Base-by-base conservation (phyloP, 352 stramenopile species). In the Pythium aquatile region DNA sequence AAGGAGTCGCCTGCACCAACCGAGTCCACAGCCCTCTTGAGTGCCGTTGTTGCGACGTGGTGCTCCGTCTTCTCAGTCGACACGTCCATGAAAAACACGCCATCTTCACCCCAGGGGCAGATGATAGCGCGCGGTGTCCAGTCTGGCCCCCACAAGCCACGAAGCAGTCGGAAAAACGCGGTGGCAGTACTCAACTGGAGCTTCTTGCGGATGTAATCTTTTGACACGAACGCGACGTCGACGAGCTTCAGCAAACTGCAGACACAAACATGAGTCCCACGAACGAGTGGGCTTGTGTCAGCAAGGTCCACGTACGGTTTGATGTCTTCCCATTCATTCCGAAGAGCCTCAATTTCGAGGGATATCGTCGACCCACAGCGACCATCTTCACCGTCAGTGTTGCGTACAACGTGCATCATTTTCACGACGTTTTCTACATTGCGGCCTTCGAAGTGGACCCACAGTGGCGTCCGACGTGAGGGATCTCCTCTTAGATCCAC, bases 1-100 rank as follows among this genome's bases (percentile, higher is more conserved):
- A 92, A 90, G 24, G 83, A 70, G 56, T 94, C 83, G 5, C 85
- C 85, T 4, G 85, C 85, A 4, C 85, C 85, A 37, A 90, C 85
- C 2, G 85, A 89, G 64, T 92, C 82, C 29, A 91, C 65, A 1
- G 87, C 70, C 17, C 33, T 10, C 11, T 69, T 70, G 30, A 90
- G 64, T 5, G 63, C 46, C 39, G 65, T 48, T 51, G 82, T 68
- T 5, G 63, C 32, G 8, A 88, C 75, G 32, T 87, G 79, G 54
- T 78, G 64, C 1, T 61, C 40, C 0, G 29, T 46, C 3, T 30
- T 17, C 47, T 60, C 48, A 28, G 26, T 42, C 0, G 8, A 40
- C 44, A 75, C 71, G 10, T 82, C 63, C 28, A 82, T 59, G 63
- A 75, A 90, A 54, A 83, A 88, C 13, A 91, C 81, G 7, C 83